These are phyloP conservation scores for Beauveria sp. DNA, from an alignment of 2,329 filamentous ascomycete genomes.

Conservation along the genomic window DNA sequence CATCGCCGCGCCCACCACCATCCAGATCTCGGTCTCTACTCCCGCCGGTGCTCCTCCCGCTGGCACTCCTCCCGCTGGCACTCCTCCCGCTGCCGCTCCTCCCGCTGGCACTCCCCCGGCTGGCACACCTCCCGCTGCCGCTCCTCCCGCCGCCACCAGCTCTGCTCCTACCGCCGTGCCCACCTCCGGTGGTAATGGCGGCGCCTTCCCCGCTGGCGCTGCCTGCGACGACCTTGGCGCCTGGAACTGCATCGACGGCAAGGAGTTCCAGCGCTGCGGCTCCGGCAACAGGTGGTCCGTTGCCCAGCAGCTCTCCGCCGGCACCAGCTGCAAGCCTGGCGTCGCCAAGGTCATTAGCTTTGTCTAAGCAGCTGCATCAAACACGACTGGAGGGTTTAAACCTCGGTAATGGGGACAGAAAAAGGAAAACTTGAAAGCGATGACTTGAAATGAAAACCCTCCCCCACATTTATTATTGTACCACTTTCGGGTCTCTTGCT, in stretches of 20 bases:
- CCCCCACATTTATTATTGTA: not conserved
- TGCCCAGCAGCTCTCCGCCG: conserved; percentile 41
- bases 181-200: conserved; percentile 10
- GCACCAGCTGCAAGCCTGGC: conserved; percentile 41
- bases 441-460: not conserved
- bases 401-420: not conserved
- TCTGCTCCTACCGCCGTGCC: conserved; percentile 6
- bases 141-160: conserved; percentile 17
- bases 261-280: conserved; percentile 55
- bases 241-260: conserved; percentile 52
- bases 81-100: too few species aligned
- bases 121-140: not conserved
- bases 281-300: conserved; percentile 44
- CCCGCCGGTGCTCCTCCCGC: conserved; percentile 13
- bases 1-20: not conserved
- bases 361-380: not conserved
- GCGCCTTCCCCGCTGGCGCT: conserved; percentile 28
- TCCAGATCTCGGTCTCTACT: not conserved
- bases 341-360: conserved; percentile 19
- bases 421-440: not conserved
- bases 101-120: conserved; percentile 18
- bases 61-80: conserved; percentile 17
- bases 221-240: conserved; percentile 45
- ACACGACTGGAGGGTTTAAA: not conserved
- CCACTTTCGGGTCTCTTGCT: not conserved